A percentile compares a stretch with the other conserved stretches of the same genome.
Conservation (phyloP, 1,284 basidiomycete species). For the Abortiporus biennis region DNA sequence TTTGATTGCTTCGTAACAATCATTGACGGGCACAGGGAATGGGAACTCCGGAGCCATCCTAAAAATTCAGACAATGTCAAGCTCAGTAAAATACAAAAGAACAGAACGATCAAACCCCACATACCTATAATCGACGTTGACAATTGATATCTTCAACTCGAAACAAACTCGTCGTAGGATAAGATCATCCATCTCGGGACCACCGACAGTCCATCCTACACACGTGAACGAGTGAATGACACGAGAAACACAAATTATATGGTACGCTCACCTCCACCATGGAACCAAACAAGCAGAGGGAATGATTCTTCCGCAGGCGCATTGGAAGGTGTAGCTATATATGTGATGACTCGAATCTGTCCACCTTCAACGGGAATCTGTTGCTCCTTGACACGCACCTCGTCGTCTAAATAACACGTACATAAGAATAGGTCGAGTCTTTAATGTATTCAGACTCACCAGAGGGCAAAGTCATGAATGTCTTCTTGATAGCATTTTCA, state of each 20-base stretch:
- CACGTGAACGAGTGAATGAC: not conserved
- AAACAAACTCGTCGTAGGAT: not conserved
- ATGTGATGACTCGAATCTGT: slow-evolving; percentile 1
- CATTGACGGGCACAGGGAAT: slow-evolving; percentile 13
- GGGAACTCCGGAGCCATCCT: slow-evolving; percentile 16
- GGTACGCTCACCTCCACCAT: slow-evolving; percentile 4
- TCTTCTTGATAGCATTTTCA: too few species aligned
- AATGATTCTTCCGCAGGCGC: not conserved
- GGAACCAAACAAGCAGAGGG: slow-evolving; percentile 6
- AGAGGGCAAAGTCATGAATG: too few species aligned
- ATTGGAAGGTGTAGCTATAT: not conserved
- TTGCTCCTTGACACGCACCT: too few species aligned
- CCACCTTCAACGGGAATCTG: slow-evolving; percentile 3
- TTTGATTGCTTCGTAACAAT: slow-evolving; percentile 17
- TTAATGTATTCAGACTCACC: too few species aligned
- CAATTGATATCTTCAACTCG: not conserved
- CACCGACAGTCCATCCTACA: slow-evolving; percentile 5
- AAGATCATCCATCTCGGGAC: slow-evolving; percentile 7
- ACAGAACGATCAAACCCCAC: not conserved
- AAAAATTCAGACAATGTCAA: not conserved
- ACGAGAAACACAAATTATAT: not conserved
- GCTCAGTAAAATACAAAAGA: too few species aligned
- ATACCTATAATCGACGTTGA: slow-evolving; percentile 2
- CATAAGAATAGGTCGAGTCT: too few species aligned
- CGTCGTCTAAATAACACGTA: too few species aligned